Conservation (phyloP, 2,329 filamentous ascomycete species). For the Colletotrichum sp. region DNA sequence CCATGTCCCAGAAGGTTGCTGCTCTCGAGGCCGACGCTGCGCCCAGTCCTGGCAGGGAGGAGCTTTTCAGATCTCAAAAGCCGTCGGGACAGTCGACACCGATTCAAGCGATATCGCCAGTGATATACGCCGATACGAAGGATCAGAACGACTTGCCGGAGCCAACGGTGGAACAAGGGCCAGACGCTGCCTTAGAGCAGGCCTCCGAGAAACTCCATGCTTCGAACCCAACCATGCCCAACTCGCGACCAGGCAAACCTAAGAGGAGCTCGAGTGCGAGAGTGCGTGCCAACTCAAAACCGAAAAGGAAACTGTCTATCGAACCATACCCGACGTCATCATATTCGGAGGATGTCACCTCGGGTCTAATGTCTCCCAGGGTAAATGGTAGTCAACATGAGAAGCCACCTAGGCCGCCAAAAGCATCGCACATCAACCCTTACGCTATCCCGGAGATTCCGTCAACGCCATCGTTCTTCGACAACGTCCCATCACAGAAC, state of each 20-base stretch:
- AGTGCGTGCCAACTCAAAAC: conserved; percentile 30
- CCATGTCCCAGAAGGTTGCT: conserved; percentile 47
- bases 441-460: conserved; percentile 39
- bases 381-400: conserved; percentile 35
- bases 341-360: conserved; percentile 32
- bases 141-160: conserved; percentile 20
- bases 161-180: not conserved
- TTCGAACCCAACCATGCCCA: not conserved
- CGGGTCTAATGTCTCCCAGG: conserved; percentile 33
- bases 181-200: not conserved
- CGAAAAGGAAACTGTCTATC: conserved; percentile 30
- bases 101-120: not conserved
- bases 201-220: conserved; percentile 11
- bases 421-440: conserved; percentile 27
- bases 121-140: conserved; percentile 21
- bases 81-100: conserved; percentile 14
- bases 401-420: conserved; percentile 37
- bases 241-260: not conserved
- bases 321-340: conserved; percentile 32
- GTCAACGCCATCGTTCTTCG: conserved; percentile 40
- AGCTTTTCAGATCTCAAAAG: not conserved
- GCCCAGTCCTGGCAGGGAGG: conserved; percentile 1
- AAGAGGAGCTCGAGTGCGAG: conserved; percentile 26
- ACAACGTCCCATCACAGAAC: conserved; percentile 35
- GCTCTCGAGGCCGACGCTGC: conserved; percentile 29